Base-by-base conservation (phyloP, 352 stramenopile genomes). In the Globisporangium parvum region DNA sequence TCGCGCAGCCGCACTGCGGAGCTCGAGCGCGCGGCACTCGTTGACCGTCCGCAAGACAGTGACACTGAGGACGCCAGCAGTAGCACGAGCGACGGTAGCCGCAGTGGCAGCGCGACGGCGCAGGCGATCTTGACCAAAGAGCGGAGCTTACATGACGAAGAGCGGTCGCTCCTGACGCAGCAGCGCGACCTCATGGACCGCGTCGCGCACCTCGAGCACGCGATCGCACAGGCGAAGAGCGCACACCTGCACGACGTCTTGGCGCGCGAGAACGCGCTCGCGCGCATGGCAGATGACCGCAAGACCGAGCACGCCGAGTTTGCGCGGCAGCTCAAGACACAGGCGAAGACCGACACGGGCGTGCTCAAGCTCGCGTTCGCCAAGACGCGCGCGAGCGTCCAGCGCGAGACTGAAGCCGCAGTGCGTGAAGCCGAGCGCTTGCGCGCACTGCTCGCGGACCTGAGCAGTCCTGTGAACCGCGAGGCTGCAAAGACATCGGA, bases 171-270 rank as follows among this genome's bases (percentile, higher is more conserved):
- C 37, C 65, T 85, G 39, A 67, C 68, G 6, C 64, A 86, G 51
- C 74, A 87, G 55, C 75, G 77, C 37, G 72, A 84, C 31, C 44
- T 85, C 42, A 69, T 87, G 59, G 59, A 62, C n/a, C 75, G 79
- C 18, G 66, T 87, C 47, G 70, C 84, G 5, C 60, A 83, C 15
- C 64, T 89, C 35, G 76, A 87, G 56, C 70, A 71, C 11, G 59
- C 81, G 37, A 53, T 87, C 8, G 58, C 84, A 5, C 70, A 76
- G 15, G 80, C 85, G 59, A 87, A 85, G 57, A 86, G 71, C 18
- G 62, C 67, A n/a, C 79, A 89, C 48, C 45, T 72, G 21, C 74
- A 86, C 51, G 62, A 77, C 23, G 60, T 80, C 31, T 85, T 86
- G 35, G 61, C 46, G 3, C 54, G 86, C 15, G 73, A 87, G 33